Evolutionary conservation across 768 basidiomycete species (phyloP).

Genomic region (Mycena pura): DNA sequence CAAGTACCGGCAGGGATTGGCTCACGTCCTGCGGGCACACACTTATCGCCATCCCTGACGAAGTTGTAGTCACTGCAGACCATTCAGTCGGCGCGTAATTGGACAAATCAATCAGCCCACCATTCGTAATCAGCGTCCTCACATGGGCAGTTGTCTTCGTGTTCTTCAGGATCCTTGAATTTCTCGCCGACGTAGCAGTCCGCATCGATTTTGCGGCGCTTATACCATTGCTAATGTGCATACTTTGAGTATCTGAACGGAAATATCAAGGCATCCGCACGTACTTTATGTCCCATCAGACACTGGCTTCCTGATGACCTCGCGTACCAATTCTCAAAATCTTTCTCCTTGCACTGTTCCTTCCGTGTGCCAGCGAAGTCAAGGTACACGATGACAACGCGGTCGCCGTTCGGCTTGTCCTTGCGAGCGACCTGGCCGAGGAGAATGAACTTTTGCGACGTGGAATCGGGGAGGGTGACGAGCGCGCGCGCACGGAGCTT

Average conservation of each 20-base stretch:
- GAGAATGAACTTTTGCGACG: constrained; percentile 94
- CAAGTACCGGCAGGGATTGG: constrained; percentile 83
- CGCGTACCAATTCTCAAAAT: constrained; percentile 92
- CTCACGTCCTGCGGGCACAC: constrained; percentile 88
- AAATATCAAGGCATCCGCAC: constrained; percentile 21
- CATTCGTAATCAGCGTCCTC: constrained; percentile 93
- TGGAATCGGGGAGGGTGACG: constrained; percentile 93
- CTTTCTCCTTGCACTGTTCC: constrained; percentile 69
- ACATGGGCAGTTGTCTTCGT: constrained; percentile 86
- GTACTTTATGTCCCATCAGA: constrained; percentile 92
- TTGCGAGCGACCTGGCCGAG: constrained; percentile 76
- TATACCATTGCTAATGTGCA: constrained; percentile 86
- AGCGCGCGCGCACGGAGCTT: constrained; percentile 76
- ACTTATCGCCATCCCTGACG: constrained; percentile 73
- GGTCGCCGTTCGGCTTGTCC: constrained; percentile 61
- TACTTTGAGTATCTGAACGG: not conserved
- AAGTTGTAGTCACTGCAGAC: constrained; percentile 85
- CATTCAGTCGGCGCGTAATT: constrained; percentile 4
- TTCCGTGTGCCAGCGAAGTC: constrained; percentile 79
- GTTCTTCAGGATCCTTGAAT: constrained; percentile 83
- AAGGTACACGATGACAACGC: constrained; percentile 76
- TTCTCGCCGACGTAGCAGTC: constrained; percentile 92
- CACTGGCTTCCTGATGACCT: constrained; percentile 71
- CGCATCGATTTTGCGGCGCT: constrained; percentile 78
- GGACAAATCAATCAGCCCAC: constrained; percentile 45